Evolutionary conservation across 73 alveolate species (phyloP).

Genomic region (Stentor roeselii): DNA sequence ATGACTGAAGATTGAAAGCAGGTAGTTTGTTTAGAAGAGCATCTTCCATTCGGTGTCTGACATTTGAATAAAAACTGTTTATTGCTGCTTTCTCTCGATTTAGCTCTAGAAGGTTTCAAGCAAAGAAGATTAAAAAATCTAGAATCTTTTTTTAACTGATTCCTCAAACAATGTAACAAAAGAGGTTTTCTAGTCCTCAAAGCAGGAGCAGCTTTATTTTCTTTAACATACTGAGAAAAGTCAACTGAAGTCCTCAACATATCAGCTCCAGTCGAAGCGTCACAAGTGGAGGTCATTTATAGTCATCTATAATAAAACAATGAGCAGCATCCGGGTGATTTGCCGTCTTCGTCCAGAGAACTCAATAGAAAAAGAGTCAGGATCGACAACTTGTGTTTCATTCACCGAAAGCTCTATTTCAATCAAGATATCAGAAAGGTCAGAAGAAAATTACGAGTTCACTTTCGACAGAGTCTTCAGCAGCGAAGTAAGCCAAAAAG

Average conservation of each 20-base stretch:
- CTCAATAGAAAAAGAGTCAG: neutral
- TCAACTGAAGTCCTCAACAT: neutral
- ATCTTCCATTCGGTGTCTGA: too few relatives aligned
- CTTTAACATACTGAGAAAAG: neutral
- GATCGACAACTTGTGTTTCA: neutral
- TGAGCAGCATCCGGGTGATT: neutral
- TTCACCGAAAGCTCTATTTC: neutral
- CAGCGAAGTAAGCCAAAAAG: constrained; percentile 39
- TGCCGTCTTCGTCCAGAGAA: neutral
- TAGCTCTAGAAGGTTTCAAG: neutral
- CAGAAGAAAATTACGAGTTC: constrained; percentile 34
- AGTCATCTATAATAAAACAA: neutral
- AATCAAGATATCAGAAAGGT: neutral
- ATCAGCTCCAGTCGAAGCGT: neutral
- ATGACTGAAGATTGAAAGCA: too few relatives aligned
- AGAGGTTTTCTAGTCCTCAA: neutral
- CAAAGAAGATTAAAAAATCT: neutral
- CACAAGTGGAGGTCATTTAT: too few relatives aligned
- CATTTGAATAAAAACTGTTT: too few relatives aligned
- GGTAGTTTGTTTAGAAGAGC: too few relatives aligned
- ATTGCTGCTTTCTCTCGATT: neutral
- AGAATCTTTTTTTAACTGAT: neutral
- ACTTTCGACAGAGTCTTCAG: constrained; percentile 54
- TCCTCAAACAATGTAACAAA: neutral
- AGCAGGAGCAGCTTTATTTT: neutral